phyloP scores from a whole-genome alignment of 768 basidiomycete genomes.

The Tulasnella sp. region DNA sequence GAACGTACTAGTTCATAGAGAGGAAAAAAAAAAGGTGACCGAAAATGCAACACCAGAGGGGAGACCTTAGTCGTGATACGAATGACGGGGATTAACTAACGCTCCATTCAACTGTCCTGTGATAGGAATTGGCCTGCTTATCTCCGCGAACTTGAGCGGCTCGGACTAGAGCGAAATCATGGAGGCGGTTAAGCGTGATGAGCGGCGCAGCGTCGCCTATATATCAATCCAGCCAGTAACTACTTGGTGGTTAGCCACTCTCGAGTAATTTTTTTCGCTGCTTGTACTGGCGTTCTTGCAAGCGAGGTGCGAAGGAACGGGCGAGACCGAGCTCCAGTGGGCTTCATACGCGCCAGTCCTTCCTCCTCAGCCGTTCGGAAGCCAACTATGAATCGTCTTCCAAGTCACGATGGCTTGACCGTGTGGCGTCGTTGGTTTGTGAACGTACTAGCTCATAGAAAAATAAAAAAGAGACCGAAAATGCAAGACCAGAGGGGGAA shows the following conservation, averaged over 20 bases:
- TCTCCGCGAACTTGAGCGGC: background rate
- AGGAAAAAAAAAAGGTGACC: background rate
- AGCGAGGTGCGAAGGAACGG: background rate
- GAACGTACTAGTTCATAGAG: too few relatives aligned
- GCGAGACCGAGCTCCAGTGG: background rate
- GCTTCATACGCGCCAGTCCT: too few relatives aligned
- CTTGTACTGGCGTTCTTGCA: background rate
- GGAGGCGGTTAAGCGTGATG: background rate
- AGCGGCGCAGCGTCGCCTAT: background rate
- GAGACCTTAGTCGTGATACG: background rate
- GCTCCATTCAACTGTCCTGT: background rate
- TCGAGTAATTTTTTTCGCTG: background rate
- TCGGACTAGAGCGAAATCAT: background rate
- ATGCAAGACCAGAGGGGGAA: background rate
- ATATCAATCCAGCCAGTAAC: background rate
- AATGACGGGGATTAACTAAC: background rate
- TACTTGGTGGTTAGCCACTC: background rate
- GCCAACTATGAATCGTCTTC: too few relatives aligned
- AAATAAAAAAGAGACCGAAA: background rate
- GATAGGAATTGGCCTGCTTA: background rate
- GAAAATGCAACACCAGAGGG: background rate
- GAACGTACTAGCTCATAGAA: too few relatives aligned
- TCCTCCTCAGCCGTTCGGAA: too few relatives aligned
- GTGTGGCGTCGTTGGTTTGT: background rate
- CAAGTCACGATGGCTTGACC: background rate